Evolutionary conservation across 257 asterid species (phyloP), one percentile per base, ranked within the genome.

Genomic region (Apocynum venetum): DNA sequence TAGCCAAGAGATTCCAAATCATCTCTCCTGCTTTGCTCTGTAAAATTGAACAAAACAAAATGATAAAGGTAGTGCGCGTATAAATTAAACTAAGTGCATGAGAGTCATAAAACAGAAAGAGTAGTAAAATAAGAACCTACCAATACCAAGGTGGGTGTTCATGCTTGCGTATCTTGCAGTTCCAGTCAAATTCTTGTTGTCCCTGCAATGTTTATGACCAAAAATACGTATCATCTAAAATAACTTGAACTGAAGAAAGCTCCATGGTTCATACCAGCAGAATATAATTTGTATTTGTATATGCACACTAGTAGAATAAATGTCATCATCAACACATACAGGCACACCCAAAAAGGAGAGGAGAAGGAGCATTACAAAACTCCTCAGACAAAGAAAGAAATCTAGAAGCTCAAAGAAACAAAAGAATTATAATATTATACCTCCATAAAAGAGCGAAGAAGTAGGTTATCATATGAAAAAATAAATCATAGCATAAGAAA

Each of bases 21-120:
- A 86, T 94, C 98, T 86, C 98, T 91, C 88, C 98, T 91, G 89
- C 98, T 92, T 90, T 94, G 98, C 84, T 94, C 98, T 92, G 77
- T 56, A 75, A 44, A 31, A 44, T 31, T 56, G 40, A 17, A 49
- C 59, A 31, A 41, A 44, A 73, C 15, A 73, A 76, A 8, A 80
- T 73, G 71, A 76, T 78, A 75, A 74, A 79, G 25, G 70, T 66
- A 68, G 38, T 20, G 36, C 38, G 20, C 12, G 7, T 17, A 52
- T 59, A 76, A 47, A 73, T 41, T 68, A 60, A 64, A 81, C 76
- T 51, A 20, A 60, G 51, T 64, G 49, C 38, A 48, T 40, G 72
- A 80, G 52, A 59, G 61, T 44, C 74, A 79, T 68, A 17, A 40
- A 63, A 56, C 77, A 76, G 40, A 74, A 52, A 12, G 35, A 64